A percentile compares a stretch with the other conserved stretches of the same genome.
Conservation (phyloP, 179 eudicot species). For the Patellifolia procumbens region DNA sequence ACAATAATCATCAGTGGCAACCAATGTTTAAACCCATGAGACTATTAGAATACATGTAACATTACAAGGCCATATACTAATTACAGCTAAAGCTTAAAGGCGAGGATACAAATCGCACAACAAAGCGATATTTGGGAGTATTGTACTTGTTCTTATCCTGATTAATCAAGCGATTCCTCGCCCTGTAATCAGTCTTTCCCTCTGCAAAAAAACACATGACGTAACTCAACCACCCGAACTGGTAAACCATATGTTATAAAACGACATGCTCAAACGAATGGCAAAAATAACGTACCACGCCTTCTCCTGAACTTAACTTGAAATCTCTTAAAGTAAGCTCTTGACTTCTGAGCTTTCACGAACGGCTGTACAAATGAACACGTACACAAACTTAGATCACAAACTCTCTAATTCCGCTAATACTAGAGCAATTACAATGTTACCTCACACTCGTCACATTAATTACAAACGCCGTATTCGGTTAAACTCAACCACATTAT, state of each 20-base stretch:
- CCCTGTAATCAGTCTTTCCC: slow-evolving; percentile 54
- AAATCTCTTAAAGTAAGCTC: slow-evolving; percentile 44
- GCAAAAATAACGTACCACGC: slow-evolving; percentile 26
- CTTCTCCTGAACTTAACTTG: slow-evolving; percentile 53
- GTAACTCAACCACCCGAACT: background rate
- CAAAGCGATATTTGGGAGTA: slow-evolving; percentile 49
- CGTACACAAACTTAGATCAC: background rate
- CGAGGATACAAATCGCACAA: slow-evolving; percentile 52
- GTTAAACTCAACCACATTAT: too few relatives aligned
- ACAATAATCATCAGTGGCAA: background rate
- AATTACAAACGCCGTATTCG: too few relatives aligned
- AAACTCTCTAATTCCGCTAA: background rate
- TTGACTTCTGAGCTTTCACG: slow-evolving; percentile 42
- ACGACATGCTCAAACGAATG: background rate
- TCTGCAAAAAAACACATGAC: slow-evolving; percentile 23
- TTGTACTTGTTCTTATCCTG: slow-evolving; percentile 62
- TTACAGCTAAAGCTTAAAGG: too few relatives aligned
- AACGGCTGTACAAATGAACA: slow-evolving; percentile 22
- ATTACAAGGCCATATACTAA: background rate
- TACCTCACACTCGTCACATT: background rate
- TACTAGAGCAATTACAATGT: background rate
- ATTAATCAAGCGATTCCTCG: slow-evolving; percentile 47
- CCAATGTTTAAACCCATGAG: background rate
- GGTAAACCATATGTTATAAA: slow-evolving; percentile 3
- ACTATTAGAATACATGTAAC: background rate